Percentiles rank a stretch among this genome's conserved stretches.
phyloP scores from a whole-genome alignment of 2,329 filamentous ascomycete species.

The Magnaporthiopsis rhizophila region DNA sequence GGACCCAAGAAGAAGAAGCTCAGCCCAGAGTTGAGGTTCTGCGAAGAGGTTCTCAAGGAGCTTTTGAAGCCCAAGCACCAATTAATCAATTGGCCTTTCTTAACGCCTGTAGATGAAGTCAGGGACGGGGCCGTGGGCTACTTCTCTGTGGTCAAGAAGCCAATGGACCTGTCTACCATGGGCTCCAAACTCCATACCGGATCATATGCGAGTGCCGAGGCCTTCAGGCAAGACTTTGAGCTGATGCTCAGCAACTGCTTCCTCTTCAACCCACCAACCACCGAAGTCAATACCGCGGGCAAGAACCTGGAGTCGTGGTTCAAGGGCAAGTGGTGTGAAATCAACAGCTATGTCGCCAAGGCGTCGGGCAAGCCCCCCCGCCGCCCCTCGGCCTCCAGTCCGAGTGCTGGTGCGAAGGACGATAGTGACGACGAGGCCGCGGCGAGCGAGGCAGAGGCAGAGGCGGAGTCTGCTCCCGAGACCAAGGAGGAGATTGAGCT shows the following conservation, averaged over 20 bases:
- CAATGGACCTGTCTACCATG: conserved; percentile 90
- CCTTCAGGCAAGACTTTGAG: conserved; percentile 76
- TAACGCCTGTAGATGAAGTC: conserved; percentile 82
- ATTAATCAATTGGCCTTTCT: conserved; percentile 63
- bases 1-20: conserved; percentile 91
- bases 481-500: conserved; percentile 26
- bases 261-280: conserved; percentile 62
- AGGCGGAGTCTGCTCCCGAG: conserved; percentile 16
- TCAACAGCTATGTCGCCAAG: conserved; percentile 5
- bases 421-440: conserved; percentile 67
- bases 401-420: conserved; percentile 60
- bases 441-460: conserved; percentile 50
- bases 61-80: conserved; percentile 67
- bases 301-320: conserved; percentile 69
- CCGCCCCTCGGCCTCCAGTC: conserved; percentile 47
- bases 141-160: conserved; percentile 88
- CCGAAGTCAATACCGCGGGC: conserved; percentile 39
- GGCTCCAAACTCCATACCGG: conserved; percentile 66
- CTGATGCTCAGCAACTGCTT: conserved; percentile 86
- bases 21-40: conserved; percentile 83
- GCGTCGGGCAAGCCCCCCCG: background rate
- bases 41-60: conserved; percentile 72
- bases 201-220: conserved; percentile 72
- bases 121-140: conserved; percentile 91
- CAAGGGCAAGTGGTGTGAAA: conserved; percentile 66